Base-by-base conservation (phyloP, 352 stramenopile genomes). In the Pythium brassicae region DNA sequence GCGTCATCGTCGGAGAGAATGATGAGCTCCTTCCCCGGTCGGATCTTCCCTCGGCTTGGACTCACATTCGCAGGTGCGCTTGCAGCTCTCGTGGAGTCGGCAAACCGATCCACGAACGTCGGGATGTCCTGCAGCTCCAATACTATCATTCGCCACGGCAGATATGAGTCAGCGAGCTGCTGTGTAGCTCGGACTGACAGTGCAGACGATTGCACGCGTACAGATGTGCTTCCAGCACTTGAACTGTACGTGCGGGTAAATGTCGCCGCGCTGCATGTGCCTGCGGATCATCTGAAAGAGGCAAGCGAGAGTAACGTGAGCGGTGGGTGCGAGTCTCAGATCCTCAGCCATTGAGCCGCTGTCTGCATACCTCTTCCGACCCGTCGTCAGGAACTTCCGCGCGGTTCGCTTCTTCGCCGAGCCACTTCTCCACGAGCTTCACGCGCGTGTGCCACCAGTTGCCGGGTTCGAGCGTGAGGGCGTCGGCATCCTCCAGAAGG, bases 211-310 rank as follows among this genome's bases (percentile, higher is more conserved):
- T 8, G 26, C 29, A 4, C 0, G 57, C 71, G 34, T 74, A 87
- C 76, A 15, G 29, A 91, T 89, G 49, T 93, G 72, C 25, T 80
- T 84, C 83, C 80, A 93, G 59, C 83, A 93, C 55, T 89, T 89
- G 63, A 73, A 61, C 51, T 87, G 78, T 29, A 63, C 67, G 34
- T 72, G 63, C 23, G 80, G 67, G 46, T 90, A 83, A 17, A 87
- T 78, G 25, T 89, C 79, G 32, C 83, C 80, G 3, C 83, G 78
- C 37, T 90, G 76, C 43, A 93, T 80, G 47, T 83, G 74, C 26
- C 66, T 63, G 1, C 72, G 78, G 46, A 90, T 83, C 65, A 87
- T 87, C 83, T 92, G 54, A 14, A 40, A 40, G 39, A 25, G 39
- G 6, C 32, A 37, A 23, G 8, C 22, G n/a, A n/a, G n/a, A n/a